Evolutionary conservation across 495 filamentous ascomycete species (phyloP), one percentile per base, ranked within the genome.

Genomic region (Aspergillus mulundensis): DNA sequence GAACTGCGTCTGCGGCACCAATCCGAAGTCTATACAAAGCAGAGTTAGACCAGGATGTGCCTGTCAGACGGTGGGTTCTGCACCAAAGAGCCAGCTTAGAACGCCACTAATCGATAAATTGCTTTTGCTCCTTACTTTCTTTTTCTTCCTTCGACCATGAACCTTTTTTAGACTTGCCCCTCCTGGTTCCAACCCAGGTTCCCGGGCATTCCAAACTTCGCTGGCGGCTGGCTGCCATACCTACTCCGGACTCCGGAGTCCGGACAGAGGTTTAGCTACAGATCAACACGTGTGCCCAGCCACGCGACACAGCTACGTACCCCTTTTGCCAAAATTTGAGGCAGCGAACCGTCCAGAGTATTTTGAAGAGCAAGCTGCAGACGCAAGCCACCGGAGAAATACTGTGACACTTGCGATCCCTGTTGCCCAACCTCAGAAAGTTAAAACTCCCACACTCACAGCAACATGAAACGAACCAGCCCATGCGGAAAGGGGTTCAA

Each of bases 401-500:
- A 16, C 38, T 40, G 38, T 40, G 18, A 40, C n/a, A 18, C 38
- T 16, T 40, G 5, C 3, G 4, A 16, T 40, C 38, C 14, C 38
- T 40, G 38, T 15, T 40, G 38, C 38, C 38, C 38, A 18, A 40
- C 38, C 14, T 18, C 15, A 18, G 5, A 18, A 40, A 5, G 7
- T 44, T 30, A 21, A 12, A 44, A 24, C 25, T 44, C 42, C 12
- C 32, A 11, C 32, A 36, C 32, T 36, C 32, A 36, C 25, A 28
- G 25, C 5, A 10, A 44, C 42, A 44, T 44, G 42, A 44, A 44
- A 44, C 41, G 41, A n/a, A 44, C 41, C 41, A 21, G 11, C 41
- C 21, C 41, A 12, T 14, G 5, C 28, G 5, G 28, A 50, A 44
- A 30, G 28, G 34, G 5, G 54, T 57, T 54, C 59, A 61, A 54